phyloP scores from a whole-genome alignment of 1,284 basidiomycete genomes.

The Ganoderma lingzhi region DNA sequence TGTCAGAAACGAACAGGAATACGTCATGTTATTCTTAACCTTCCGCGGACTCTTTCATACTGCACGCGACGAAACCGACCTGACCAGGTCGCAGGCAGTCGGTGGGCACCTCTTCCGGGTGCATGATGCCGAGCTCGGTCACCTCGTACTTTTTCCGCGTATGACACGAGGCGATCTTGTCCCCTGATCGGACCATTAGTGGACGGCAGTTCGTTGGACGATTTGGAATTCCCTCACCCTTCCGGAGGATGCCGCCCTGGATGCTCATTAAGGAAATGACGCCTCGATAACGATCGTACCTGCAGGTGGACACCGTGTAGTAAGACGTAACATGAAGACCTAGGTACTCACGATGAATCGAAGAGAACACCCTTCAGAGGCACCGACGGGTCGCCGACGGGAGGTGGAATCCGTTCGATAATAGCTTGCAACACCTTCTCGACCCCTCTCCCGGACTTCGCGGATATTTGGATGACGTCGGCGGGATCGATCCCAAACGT shows the following conservation, averaged over 20 bases:
- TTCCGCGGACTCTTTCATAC: slow-evolving; percentile 99
- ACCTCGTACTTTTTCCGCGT: slow-evolving; percentile 94
- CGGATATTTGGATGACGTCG: slow-evolving; percentile 84
- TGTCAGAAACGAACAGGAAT: slow-evolving; percentile 22
- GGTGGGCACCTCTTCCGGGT: slow-evolving; percentile 87
- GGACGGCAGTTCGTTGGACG: slow-evolving; percentile 10
- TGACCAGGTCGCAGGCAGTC: slow-evolving; percentile 83
- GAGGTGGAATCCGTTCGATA: slow-evolving; percentile 84
- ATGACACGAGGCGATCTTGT: slow-evolving; percentile 88
- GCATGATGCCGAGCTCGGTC: slow-evolving; percentile 90
- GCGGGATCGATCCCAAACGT: slow-evolving; percentile 82
- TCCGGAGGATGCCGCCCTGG: slow-evolving; percentile 69
- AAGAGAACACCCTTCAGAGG: slow-evolving; percentile 91
- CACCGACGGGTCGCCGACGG: slow-evolving; percentile 56
- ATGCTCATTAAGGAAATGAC: slow-evolving; percentile 94
- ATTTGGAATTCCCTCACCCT: slow-evolving; percentile 52
- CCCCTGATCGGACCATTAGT: slow-evolving; percentile 59
- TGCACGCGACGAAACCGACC: slow-evolving; percentile 92
- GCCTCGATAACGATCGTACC: slow-evolving; percentile 96
- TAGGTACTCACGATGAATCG: slow-evolving; percentile 82
- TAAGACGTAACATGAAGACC: slow-evolving; percentile 7
- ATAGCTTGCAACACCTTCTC: slow-evolving; percentile 83
- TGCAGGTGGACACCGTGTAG: slow-evolving; percentile 43
- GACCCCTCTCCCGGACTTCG: slow-evolving; percentile 91
- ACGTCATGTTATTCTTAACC: slow-evolving; percentile 54